Base-by-base conservation (phyloP, 1,284 basidiomycete species). In the Neotropicomus parvogracilis region DNA sequence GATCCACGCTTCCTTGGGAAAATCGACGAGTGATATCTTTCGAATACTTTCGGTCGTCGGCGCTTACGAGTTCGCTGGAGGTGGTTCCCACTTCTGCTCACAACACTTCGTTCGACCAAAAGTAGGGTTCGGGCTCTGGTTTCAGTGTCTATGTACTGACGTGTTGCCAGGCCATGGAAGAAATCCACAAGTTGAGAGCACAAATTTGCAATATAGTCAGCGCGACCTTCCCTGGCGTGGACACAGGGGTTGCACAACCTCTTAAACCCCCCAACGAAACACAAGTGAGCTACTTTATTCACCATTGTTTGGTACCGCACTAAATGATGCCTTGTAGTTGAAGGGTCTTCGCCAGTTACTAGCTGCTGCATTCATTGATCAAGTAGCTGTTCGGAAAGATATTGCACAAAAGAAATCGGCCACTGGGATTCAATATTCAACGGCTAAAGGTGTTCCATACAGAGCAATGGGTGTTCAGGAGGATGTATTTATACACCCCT, bases 121-220 rank as follows among this genome's bases (percentile, higher is more conserved):
- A 78, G 92, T 91, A 59, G 38, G 74, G 50, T 29, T 10, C 33
- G 31, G 21, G 5, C 13, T 4, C 20, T 21, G 11, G 14, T 37
- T 44, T 21, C 7, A 44, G 33, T 13, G 11, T 10, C 27, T n/a
- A 9, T 16, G 17, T 0, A n/a, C 42, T 55, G 20, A 57, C 17
- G n/a, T 37, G 32, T 13, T 29, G 20, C 16, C 35, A 95, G 91
- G 91, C 94, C 0, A 99, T 99, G 95, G 91, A 97, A 70, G 97
- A 99, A 71, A 97, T 98, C 35, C 95, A 95, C 68, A 98, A 99
- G 67, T 77, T 99, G n/a, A 83, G 95, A 33, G 78, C 82, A 0
- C 97, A 97, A 62, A 88, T 97, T 50, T 90, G 80, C 59, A 83
- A 76, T 56, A 94, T 97, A 44, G 88, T 94, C 1, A 75, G 79